Percentiles rank a stretch among this genome's conserved stretches.
phyloP scores from a whole-genome alignment of 1,139 yeast genomes.

The Yamadazyma jaroonii region DNA sequence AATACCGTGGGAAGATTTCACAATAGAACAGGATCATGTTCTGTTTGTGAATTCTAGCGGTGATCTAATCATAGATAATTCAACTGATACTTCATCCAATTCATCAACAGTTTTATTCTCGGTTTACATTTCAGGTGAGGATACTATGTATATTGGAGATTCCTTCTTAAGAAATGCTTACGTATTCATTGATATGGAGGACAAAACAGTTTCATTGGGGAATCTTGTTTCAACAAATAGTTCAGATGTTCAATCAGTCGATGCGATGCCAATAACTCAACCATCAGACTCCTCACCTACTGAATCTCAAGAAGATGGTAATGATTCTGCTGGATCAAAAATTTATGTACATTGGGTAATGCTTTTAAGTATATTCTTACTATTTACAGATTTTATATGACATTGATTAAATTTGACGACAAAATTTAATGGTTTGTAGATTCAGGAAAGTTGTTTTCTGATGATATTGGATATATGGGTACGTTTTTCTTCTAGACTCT shows the following conservation, averaged over 20 bases:
- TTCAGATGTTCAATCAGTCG: not conserved
- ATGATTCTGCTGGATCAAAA: not conserved
- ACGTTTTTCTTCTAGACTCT: constrained; percentile 20
- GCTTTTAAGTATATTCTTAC: not conserved
- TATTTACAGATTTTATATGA: constrained; percentile 1
- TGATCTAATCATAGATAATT: not conserved
- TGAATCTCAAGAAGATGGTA: constrained; percentile 4
- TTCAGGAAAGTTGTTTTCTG: constrained; percentile 1
- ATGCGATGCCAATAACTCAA: not conserved
- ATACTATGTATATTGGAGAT: constrained; percentile 1
- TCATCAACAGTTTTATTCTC: not conserved
- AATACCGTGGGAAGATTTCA: constrained; percentile 2
- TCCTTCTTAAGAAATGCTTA: constrained; percentile 1
- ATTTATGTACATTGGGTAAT: constrained; percentile 1
- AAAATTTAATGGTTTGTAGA: not conserved
- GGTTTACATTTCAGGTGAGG: not conserved
- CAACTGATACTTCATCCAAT: not conserved
- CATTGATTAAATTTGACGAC: not conserved
- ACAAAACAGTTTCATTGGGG: constrained; percentile 1
- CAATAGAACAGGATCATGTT: too few relatives aligned
- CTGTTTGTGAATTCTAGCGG: too few relatives aligned
- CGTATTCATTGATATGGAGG: constrained; percentile 3
- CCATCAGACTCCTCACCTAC: constrained; percentile 1
- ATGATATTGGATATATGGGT: not conserved
- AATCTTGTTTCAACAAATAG: not conserved